These are phyloP conservation scores for Scedosporium boydii DNA, from an alignment of 2,329 filamentous ascomycete species.

Conservation along the genomic window DNA sequence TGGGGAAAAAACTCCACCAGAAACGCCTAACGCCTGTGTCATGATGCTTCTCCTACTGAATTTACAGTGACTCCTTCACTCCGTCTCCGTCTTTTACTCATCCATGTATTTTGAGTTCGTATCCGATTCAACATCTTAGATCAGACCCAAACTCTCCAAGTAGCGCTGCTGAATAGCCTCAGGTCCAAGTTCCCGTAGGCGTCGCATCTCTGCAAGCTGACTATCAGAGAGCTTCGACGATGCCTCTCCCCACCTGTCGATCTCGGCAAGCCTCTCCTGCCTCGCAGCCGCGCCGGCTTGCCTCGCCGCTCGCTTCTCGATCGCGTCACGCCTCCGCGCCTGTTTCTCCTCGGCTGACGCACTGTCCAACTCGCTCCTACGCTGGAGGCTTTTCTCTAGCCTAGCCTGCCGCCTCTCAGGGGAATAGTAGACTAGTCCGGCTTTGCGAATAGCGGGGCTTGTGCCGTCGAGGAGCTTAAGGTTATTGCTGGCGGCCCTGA, in stretches of 20 bases:
- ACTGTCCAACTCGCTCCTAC: neutral
- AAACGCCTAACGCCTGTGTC: no score
- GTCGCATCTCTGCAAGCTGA: constrained; percentile 1
- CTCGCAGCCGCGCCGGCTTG: neutral
- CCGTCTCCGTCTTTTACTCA: neutral
- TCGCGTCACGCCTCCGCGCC: neutral
- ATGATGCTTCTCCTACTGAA: no score
- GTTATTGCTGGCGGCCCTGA: neutral
- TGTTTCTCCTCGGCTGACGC: neutral
- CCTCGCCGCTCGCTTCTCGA: neutral
- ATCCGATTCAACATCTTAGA: neutral
- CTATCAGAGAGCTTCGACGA: neutral
- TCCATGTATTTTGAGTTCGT: neutral
- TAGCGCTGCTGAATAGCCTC: neutral
- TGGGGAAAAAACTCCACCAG: no score
- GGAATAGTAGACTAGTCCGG: neutral
- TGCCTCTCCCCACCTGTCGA: neutral
- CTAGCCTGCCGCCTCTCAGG: neutral
- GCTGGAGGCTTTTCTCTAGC: neutral
- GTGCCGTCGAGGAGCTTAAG: neutral
- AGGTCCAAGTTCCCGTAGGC: constrained; percentile 2
- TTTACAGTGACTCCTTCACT: no score
- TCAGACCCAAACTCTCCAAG: neutral
- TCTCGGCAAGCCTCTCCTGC: neutral
- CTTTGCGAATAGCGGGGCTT: neutral